phyloP scores from a whole-genome alignment of 2,329 filamentous ascomycete genomes.

The Parafenestella ontariensis region DNA sequence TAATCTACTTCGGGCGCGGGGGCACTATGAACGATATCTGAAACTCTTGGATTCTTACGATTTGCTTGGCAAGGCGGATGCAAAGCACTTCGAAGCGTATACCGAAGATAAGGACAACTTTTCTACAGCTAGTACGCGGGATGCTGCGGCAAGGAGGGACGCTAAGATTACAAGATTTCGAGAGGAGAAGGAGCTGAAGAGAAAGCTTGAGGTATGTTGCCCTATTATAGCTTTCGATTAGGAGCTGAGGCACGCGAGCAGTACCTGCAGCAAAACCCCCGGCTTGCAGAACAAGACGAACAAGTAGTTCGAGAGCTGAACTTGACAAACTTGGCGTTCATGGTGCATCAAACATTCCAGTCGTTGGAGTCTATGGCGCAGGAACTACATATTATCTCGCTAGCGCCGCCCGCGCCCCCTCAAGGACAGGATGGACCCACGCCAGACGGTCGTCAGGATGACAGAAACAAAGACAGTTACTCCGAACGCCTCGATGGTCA shows the following conservation, averaged over 20 bases:
- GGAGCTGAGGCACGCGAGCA: slow-evolving; percentile 45
- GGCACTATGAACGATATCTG: slow-evolving; percentile 80
- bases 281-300: slow-evolving; percentile 75
- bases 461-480: slow-evolving; percentile 62
- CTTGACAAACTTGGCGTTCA: slow-evolving; percentile 75
- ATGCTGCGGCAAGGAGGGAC: slow-evolving; percentile 75
- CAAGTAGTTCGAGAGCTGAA: slow-evolving; percentile 81
- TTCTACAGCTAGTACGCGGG: slow-evolving; percentile 70
- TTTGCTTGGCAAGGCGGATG: slow-evolving; percentile 70
- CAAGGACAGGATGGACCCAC: slow-evolving; percentile 44
- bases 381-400: slow-evolving; percentile 81
- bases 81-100: slow-evolving; percentile 75
- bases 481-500: slow-evolving; percentile 76
- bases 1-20: slow-evolving; percentile 69
- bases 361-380: slow-evolving; percentile 85
- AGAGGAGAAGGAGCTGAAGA: slow-evolving; percentile 83
- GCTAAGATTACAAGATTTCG: slow-evolving; percentile 86
- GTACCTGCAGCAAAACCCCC: slow-evolving; percentile 66
- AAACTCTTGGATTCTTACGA: slow-evolving; percentile 79
- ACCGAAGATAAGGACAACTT: slow-evolving; percentile 75
- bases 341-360: slow-evolving; percentile 81
- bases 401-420: slow-evolving; percentile 67
- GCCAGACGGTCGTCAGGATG: slow-evolving; percentile 57
- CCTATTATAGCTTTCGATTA: slow-evolving; percentile 11
- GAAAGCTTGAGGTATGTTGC: slow-evolving; percentile 72